These are phyloP conservation scores for Barnettozyma populi DNA, from an alignment of 805 yeast species.

Conservation along the genomic window DNA sequence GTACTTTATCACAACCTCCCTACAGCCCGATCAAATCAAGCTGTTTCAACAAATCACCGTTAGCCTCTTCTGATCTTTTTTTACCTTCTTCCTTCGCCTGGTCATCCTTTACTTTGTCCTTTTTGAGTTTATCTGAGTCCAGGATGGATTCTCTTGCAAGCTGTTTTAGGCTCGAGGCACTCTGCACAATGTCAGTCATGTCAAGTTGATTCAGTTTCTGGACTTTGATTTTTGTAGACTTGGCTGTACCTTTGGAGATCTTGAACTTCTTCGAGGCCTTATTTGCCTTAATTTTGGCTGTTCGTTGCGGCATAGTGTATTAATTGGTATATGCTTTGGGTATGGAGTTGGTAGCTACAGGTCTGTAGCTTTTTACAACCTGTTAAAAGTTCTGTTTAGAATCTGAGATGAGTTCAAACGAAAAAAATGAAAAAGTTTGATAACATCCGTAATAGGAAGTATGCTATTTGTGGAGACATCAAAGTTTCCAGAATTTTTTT, in stretches of 20 bases:
- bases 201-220: constrained; percentile 12
- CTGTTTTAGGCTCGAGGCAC: not conserved
- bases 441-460: not conserved
- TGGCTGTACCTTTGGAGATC: constrained; percentile 6
- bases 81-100: constrained; percentile 17
- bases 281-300: not conserved
- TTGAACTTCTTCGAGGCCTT: constrained; percentile 18
- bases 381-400: not conserved
- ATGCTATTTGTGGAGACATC: not conserved
- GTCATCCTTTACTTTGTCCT: constrained; percentile 25
- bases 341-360: not conserved
- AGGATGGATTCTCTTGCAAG: constrained; percentile 5
- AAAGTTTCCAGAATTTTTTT: constrained; percentile 3
- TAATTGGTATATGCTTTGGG: not conserved
- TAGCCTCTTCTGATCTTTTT: constrained; percentile 23
- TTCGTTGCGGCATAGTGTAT: constrained; percentile 11
- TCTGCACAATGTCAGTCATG: constrained; percentile 7
- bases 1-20: not conserved
- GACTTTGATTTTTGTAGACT: constrained; percentile 6
- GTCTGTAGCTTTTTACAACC: too few relatives aligned
- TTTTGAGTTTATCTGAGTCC: constrained; percentile 17
- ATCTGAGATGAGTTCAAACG: too few relatives aligned
- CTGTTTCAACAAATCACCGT: constrained; percentile 26
- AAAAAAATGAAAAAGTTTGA: not conserved
- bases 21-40: constrained; percentile 18